phyloP scores from a whole-genome alignment of 495 filamentous ascomycete genomes.

The Penicillium alfredii region DNA sequence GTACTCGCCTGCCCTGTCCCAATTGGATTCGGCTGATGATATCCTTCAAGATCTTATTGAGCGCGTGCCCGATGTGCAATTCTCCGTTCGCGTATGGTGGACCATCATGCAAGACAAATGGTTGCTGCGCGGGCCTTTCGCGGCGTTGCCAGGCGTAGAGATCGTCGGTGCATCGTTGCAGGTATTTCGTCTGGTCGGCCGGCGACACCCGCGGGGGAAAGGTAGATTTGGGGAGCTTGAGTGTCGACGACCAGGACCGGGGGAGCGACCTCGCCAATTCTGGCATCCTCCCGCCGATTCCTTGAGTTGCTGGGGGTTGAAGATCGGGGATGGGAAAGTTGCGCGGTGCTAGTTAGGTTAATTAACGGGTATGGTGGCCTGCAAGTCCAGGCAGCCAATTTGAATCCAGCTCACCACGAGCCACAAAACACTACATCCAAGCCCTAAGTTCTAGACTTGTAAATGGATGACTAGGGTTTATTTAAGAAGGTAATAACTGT shows the following conservation, averaged over 20 bases:
- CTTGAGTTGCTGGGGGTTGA: conserved; percentile 9
- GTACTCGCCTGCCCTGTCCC: conserved; percentile 65
- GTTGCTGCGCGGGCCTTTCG: conserved; percentile 50
- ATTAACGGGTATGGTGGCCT: no score
- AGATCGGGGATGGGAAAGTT: conserved; percentile 4
- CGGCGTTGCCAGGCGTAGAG: conserved; percentile 81
- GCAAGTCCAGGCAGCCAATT: no score
- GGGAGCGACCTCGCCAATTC: conserved; percentile 40
- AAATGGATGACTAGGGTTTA: no score
- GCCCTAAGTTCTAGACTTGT: no score
- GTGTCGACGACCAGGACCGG: conserved; percentile 53
- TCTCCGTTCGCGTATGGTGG: conserved; percentile 94
- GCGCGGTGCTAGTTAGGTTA: no score
- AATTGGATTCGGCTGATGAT: conserved; percentile 78
- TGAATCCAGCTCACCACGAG: no score
- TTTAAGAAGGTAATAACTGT: no score
- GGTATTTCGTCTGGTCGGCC: conserved; percentile 54
- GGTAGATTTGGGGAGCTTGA: conserved; percentile 53
- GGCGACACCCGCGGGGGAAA: conserved; percentile 50
- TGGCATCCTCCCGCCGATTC: conserved; percentile 45
- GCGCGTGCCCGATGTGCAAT: conserved; percentile 93
- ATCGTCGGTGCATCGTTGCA: conserved; percentile 75
- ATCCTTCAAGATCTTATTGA: conserved; percentile 98
- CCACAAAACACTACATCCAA: no score
- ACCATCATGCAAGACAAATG: conserved; percentile 89